Evolutionary conservation across 2,329 filamentous ascomycete species (phyloP).

Genomic region (Paradendryphiella salina): DNA sequence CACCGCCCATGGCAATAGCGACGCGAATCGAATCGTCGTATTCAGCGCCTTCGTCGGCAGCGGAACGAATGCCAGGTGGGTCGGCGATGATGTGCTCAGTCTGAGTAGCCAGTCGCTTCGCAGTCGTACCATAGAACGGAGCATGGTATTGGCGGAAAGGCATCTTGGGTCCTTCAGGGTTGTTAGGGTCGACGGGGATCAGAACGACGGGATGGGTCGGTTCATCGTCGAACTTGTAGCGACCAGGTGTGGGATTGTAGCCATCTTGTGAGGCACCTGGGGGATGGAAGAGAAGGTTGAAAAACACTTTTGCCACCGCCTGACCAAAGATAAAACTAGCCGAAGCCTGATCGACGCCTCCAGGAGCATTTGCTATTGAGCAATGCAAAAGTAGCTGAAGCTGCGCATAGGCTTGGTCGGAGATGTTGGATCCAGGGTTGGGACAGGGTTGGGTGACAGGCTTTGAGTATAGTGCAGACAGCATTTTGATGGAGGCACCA

Average conservation of each 20-base stretch:
- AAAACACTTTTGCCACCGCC: constrained; percentile 23
- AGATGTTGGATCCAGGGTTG: constrained; percentile 7
- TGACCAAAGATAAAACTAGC: constrained; percentile 27
- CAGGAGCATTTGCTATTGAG: constrained; percentile 7
- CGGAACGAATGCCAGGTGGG: constrained; percentile 16
- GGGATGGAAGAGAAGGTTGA: constrained; percentile 22
- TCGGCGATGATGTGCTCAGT: constrained; percentile 18
- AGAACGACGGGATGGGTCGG: constrained; percentile 30
- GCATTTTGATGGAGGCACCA: constrained; percentile 26
- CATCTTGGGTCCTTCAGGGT: constrained; percentile 25
- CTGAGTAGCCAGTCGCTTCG: constrained; percentile 26
- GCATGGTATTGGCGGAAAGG: constrained; percentile 23
- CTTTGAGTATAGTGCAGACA: constrained; percentile 20
- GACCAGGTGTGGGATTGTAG: constrained; percentile 23
- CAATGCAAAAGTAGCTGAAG: constrained; percentile 14
- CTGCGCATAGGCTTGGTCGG: constrained; percentile 15
- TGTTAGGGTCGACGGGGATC: constrained; percentile 27
- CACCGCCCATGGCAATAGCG: constrained; percentile 19
- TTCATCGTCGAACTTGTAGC: constrained; percentile 31
- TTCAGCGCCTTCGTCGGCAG: constrained; percentile 6
- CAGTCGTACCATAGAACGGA: constrained; percentile 31
- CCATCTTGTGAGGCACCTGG: constrained; percentile 13
- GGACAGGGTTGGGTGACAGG: constrained; percentile 1
- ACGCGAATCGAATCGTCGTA: constrained; percentile 18
- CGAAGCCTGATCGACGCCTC: constrained; percentile 16